Base-by-base conservation (phyloP, 75 land plant genomes). In the Sequoiadendron giganteum region DNA sequence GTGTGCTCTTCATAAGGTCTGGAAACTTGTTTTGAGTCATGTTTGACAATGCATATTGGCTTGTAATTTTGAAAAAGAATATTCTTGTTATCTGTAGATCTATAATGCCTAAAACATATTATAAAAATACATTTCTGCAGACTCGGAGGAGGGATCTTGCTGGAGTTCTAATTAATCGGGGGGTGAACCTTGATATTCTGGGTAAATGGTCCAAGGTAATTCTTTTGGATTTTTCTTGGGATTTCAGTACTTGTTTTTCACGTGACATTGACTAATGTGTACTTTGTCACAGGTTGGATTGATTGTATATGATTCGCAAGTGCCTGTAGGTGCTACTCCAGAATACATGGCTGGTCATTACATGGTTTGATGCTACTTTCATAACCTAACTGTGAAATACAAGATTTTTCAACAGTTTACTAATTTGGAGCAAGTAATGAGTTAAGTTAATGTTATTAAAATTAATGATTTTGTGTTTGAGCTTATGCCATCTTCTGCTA, bases 261-360 rank as follows among this genome's bases (percentile, higher is more conserved):
- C n/a, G 10, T 40, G 32, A 87, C 42, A 13, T 18, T 25, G 54
- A 76, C 49, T 65, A 28, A 68, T 38, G 14, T 58, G 75, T 30
- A 21, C 32, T 65, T 55, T 9, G 34, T 90, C 81, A 21, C 84
- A 97, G 99, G 99, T 98, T 84, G 99, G 99, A 10, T 89, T 98
- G 79, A 95, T 95, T 42, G 97, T 98, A 38, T 98, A 98, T 89
- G 99, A 98, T 54, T 96, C 99, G 19, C 97, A 97, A 92, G 99
- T 98, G 54, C 99, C 99, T 30, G 90, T 98, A 88, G 99, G 99
- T 86, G 99, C 99, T 21, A 98, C 99, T 87, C 99, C 99, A 30
- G 99, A 98, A 75, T 95, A 95, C 89, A 93, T 98, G 99, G 99
- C 99, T 86, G 99, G 99, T 32, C 97, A 94, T 89, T 98, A 98